Evolutionary conservation across 2,329 filamentous ascomycete genomes (phyloP).

Genomic region (Aspergillus niger): DNA sequence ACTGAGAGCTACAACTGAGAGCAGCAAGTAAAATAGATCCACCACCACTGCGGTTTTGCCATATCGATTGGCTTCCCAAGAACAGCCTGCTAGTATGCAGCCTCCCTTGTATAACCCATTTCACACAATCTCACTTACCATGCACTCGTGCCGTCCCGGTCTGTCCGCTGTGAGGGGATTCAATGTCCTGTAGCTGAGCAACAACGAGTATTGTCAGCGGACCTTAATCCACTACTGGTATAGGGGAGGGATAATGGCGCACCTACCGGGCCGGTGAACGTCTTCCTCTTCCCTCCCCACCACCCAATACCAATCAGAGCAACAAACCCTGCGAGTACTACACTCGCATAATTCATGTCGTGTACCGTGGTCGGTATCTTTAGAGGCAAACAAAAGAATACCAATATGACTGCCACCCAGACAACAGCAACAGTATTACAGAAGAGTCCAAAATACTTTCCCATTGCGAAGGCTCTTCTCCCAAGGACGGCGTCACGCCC

Average conservation of each 20-base stretch:
- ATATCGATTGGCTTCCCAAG: too few relatives aligned
- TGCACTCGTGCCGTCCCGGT: neutral
- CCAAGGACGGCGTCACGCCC: conserved; percentile 33
- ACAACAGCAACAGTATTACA: conserved; percentile 46
- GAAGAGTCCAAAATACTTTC: conserved; percentile 33
- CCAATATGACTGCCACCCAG: conserved; percentile 49
- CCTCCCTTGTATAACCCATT: too few relatives aligned
- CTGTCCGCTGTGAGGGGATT: neutral
- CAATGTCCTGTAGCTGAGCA: neutral
- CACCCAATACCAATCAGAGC: conserved; percentile 1
- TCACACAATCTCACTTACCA: neutral
- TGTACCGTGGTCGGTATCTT: conserved; percentile 43
- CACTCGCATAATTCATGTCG: conserved; percentile 50
- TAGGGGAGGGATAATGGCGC: accelerated
- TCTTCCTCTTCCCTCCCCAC: conserved; percentile 2
- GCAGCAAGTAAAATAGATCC: too few relatives aligned
- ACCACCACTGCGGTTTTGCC: too few relatives aligned
- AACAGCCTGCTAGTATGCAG: neutral
- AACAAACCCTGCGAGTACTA: neutral
- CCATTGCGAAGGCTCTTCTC: conserved; percentile 34
- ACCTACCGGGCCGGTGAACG: neutral
- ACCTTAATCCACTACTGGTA: neutral
- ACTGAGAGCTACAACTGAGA: too few relatives aligned
- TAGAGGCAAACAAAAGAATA: conserved; percentile 52
- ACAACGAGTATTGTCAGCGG: neutral